Conservation (phyloP, 2,329 filamentous ascomycete species). For the Diaporthe eres region DNA sequence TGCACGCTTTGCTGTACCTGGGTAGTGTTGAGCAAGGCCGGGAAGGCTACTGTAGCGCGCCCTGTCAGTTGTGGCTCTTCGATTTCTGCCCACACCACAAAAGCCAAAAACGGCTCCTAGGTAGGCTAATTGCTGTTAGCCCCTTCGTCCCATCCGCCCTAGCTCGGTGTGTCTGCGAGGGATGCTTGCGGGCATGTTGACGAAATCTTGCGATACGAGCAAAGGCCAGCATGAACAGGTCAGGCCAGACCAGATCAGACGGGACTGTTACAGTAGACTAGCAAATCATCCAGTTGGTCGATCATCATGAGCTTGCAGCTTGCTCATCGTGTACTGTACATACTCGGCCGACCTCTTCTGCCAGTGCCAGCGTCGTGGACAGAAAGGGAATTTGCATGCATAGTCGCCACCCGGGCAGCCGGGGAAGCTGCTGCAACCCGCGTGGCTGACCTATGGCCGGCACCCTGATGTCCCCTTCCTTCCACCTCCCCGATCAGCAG, state of each 20-base stretch:
- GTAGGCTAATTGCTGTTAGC: background rate
- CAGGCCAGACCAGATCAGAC: background rate
- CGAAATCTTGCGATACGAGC: slow-evolving; percentile 30
- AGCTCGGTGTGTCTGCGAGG: slow-evolving; percentile 8
- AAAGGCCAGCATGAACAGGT: background rate
- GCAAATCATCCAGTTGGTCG: background rate
- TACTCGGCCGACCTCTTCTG: background rate
- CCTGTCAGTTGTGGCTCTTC: slow-evolving; percentile 13
- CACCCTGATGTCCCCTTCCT: background rate
- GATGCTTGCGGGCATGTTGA: background rate
- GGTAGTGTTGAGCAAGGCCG: background rate
- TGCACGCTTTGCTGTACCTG: background rate
- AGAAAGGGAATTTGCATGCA: background rate
- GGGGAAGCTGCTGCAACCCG: slow-evolving; percentile 9
- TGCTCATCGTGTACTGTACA: background rate
- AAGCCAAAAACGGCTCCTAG: slow-evolving; percentile 15
- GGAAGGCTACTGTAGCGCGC: slow-evolving; percentile 29
- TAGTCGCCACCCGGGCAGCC: slow-evolving; percentile 23
- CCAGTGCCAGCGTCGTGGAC: background rate
- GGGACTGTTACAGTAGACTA: background rate
- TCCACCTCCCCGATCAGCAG: background rate
- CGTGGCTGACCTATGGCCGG: background rate
- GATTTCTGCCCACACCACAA: background rate
- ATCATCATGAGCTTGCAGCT: slow-evolving; percentile 1
- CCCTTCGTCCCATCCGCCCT: background rate